These are phyloP conservation scores for Penicillium sp. DNA, from an alignment of 2,329 filamentous ascomycete species.

Conservation along the genomic window DNA sequence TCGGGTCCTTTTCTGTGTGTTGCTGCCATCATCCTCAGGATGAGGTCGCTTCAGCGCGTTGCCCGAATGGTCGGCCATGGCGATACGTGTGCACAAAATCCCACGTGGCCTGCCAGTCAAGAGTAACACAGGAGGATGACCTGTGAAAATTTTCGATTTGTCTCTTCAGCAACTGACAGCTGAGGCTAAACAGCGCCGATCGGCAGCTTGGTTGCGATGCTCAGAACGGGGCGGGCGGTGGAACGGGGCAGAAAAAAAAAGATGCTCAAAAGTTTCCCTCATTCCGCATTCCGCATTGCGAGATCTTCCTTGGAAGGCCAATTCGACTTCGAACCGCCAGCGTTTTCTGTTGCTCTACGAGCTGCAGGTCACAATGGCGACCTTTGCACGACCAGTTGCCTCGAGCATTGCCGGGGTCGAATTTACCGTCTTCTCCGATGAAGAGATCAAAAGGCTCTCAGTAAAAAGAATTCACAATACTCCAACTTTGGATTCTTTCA, in stretches of 20 bases:
- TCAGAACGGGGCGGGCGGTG: conserved; percentile 34
- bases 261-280: conserved; percentile 36
- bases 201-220: conserved; percentile 15
- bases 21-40: conserved; percentile 48
- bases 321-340: conserved; percentile 33
- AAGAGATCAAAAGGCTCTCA: conserved; percentile 85
- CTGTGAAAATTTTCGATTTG: not conserved
- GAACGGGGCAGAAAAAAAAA: conserved; percentile 40
- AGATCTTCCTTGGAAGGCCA: conserved; percentile 29
- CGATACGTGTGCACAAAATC: not conserved
- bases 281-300: conserved; percentile 23
- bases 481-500: conserved; percentile 87
- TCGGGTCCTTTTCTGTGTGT: conserved; percentile 51
- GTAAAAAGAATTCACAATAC: conserved; percentile 93
- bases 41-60: conserved; percentile 53
- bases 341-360: conserved; percentile 39
- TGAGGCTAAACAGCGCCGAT: not conserved
- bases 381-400: conserved; percentile 70
- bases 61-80: conserved; percentile 47
- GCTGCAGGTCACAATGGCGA: conserved; percentile 46
- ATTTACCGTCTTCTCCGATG: conserved; percentile 79
- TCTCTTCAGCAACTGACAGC: not conserved
- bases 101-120: conserved; percentile 14
- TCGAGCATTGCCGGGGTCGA: conserved; percentile 85
- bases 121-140: not conserved